A percentile compares a stretch with the other conserved stretches of the same genome.
Evolutionary conservation across 148 eudicot genomes (phyloP).

Genomic region (Polygonum aviculare): DNA sequence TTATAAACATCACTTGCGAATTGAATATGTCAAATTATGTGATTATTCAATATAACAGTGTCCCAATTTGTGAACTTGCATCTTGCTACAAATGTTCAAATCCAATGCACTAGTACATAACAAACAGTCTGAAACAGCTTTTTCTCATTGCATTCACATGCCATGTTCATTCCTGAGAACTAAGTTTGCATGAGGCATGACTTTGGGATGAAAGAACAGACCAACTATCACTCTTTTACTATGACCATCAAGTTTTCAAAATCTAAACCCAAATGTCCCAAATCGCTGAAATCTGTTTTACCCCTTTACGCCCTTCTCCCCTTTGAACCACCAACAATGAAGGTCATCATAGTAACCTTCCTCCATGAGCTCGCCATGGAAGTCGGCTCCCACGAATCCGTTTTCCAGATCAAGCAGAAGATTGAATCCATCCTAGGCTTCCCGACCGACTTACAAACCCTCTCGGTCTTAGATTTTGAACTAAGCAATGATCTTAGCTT

Average conservation of each 20-base stretch:
- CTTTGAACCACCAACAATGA: conserved; percentile 29
- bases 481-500: conserved; percentile 68
- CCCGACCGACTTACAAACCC: conserved; percentile 49
- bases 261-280: background rate
- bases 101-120: background rate
- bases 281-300: background rate
- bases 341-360: conserved; percentile 37
- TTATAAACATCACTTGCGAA: background rate
- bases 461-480: conserved; percentile 55
- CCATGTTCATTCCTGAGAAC: background rate
- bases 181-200: conserved; percentile 17
- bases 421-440: conserved; percentile 36
- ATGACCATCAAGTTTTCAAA: conserved; percentile 23
- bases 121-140: conserved; percentile 1
- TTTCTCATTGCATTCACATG: conserved; percentile 4
- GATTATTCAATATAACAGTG: too few species aligned
- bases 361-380: conserved; percentile 40
- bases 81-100: background rate
- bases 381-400: conserved; percentile 43
- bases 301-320: background rate
- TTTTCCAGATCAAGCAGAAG: conserved; percentile 58
- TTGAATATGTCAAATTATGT: too few species aligned
- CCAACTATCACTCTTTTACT: conserved; percentile 21
- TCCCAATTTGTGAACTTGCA: background rate
- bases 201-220: conserved; percentile 34